Evolutionary conservation across 805 yeast species (phyloP), one percentile per base, ranked within the genome.

Genomic region (Dipodascus geniculatus): DNA sequence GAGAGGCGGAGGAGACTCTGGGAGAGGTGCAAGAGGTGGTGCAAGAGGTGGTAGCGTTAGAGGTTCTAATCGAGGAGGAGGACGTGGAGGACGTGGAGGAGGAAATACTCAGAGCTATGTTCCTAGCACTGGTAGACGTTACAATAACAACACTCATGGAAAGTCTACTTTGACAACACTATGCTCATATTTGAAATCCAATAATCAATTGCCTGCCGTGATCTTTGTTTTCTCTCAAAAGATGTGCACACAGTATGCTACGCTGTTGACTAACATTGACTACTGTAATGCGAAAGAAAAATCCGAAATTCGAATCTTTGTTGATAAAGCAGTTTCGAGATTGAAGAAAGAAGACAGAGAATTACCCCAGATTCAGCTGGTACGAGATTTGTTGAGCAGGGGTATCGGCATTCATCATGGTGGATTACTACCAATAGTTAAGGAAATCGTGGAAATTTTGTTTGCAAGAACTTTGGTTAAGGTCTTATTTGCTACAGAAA

Each of bases 381-480:
- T 91, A 55, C 76, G 95, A 60, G 95, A 88, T 28, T 74, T 91
- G 76, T 69, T 93, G 48, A 78, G 87, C 48, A 76, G 97, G 63
- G 99, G 99, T 54, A 85, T 93, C 57, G 97, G 96, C 0, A 95
- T 90, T 1, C 98, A 90, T 65, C 97, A 90, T 68, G 95, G 96
- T 65, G 98, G 98, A 0, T 70, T 90, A 55, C 70, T 90, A 54
- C 98, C 98, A 0, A 90, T 90, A 42, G 95, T 90, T 23, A 90
- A 90, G 63, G 98, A 90, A 64, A 81, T 88, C 49, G 90, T 90
- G 58, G 99, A 93, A 68, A 90, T 93, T 54, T 70, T 93, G 50
- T 93, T 93, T 71, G 82, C 97, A 0, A 83, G 80, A 60, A 83
- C 95, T 0, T 74, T 91, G 51, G 86, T 93, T 48, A 90, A 89